phyloP scores from a whole-genome alignment of 2,329 filamentous ascomycete species.

The Fonsecaea multimorphosa region DNA sequence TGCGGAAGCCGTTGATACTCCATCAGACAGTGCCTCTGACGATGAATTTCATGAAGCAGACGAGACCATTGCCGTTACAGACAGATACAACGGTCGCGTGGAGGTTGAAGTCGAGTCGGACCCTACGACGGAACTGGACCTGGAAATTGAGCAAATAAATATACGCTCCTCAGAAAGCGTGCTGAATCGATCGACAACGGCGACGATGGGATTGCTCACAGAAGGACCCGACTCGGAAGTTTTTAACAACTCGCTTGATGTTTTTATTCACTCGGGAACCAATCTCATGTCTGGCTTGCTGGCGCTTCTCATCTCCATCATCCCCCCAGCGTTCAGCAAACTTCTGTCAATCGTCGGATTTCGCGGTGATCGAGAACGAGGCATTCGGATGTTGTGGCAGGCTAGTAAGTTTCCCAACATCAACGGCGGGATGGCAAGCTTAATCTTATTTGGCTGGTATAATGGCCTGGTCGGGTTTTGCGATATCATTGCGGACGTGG shows the following conservation, averaged over 20 bases:
- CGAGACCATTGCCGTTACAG: slow-evolving; percentile 54
- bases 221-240: slow-evolving; percentile 65
- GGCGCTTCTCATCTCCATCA: slow-evolving; percentile 85
- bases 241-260: slow-evolving; percentile 77
- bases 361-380: slow-evolving; percentile 81
- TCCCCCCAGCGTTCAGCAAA: slow-evolving; percentile 87
- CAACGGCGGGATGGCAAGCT: slow-evolving; percentile 83
- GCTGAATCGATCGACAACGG: slow-evolving; percentile 25
- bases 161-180: slow-evolving; percentile 26
- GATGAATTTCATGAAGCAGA: slow-evolving; percentile 65
- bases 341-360: slow-evolving; percentile 90
- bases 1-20: slow-evolving; percentile 21
- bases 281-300: slow-evolving; percentile 90
- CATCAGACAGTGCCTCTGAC: slow-evolving; percentile 46
- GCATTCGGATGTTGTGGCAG: slow-evolving; percentile 87
- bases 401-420: slow-evolving; percentile 84
- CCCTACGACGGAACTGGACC: slow-evolving; percentile 33
- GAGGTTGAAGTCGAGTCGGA: slow-evolving; percentile 43
- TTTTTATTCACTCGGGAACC: slow-evolving; percentile 86
- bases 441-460: slow-evolving; percentile 84
- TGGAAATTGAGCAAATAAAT: slow-evolving; percentile 35
- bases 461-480: slow-evolving; percentile 84
- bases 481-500: slow-evolving; percentile 74
- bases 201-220: slow-evolving; percentile 45
- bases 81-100: slow-evolving; percentile 56